Conservation (phyloP, 1,284 basidiomycete species). For the Cryptococcus sp. region DNA sequence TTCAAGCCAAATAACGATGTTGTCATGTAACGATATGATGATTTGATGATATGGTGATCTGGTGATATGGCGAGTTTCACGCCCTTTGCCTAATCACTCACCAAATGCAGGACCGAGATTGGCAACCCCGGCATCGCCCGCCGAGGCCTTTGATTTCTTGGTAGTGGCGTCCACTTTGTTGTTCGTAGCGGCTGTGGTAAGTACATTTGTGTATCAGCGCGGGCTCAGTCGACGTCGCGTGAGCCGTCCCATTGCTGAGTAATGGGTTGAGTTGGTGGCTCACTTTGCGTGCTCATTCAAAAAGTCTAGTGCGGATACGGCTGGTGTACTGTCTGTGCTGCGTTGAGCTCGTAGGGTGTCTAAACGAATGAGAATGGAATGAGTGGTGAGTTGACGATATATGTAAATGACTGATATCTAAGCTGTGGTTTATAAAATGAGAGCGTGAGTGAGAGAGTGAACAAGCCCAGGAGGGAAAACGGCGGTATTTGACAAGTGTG, state of each 20-base stretch:
- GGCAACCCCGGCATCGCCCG: slow-evolving; percentile 45
- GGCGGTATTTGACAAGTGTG: slow-evolving; percentile 1
- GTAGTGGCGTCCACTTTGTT: slow-evolving; percentile 54
- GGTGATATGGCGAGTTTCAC: too few species aligned
- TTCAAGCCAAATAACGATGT: too few species aligned
- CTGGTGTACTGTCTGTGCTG: slow-evolving; percentile 8
- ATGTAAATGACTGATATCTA: neutral
- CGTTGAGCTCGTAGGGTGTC: slow-evolving; percentile 1
- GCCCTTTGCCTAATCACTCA: slow-evolving; percentile 16
- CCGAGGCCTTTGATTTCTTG: slow-evolving; percentile 49
- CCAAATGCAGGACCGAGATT: slow-evolving; percentile 41
- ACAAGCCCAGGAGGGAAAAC: neutral
- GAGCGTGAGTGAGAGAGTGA: neutral
- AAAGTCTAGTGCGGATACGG: slow-evolving; percentile 6
- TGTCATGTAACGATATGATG: too few species aligned
- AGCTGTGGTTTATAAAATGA: too few species aligned
- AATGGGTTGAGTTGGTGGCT: slow-evolving; percentile 12
- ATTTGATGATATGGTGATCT: too few species aligned
- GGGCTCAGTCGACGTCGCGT: neutral
- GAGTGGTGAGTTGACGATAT: slow-evolving; percentile 10
- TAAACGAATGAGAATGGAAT: neutral
- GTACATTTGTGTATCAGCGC: neutral
- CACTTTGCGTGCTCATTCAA: slow-evolving; percentile 49
- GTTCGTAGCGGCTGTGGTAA: slow-evolving; percentile 16
- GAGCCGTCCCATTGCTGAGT: neutral